phyloP scores from a whole-genome alignment of 148 eudicot genomes.

The Chenopodium berlandieri region DNA sequence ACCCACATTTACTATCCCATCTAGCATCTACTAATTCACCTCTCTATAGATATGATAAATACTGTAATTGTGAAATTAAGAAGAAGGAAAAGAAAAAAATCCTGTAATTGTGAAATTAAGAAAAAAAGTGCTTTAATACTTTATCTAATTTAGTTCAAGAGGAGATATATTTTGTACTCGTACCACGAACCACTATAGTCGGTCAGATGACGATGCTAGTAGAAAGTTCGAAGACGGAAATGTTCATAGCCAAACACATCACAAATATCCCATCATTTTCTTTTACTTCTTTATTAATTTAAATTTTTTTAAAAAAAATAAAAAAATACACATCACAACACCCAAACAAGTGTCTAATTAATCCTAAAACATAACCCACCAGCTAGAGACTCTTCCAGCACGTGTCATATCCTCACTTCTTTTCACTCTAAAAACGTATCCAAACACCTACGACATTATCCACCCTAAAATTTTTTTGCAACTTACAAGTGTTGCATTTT shows the following conservation, averaged over 20 bases:
- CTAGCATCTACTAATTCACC: too few relatives aligned
- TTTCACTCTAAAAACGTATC: not conserved
- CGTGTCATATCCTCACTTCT: not conserved
- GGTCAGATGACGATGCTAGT: not conserved
- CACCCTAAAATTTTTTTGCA: not conserved
- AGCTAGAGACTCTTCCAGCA: conserved; percentile 20
- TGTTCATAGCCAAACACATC: not conserved
- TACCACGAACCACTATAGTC: too few relatives aligned
- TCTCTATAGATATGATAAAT: too few relatives aligned
- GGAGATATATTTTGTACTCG: too few relatives aligned
- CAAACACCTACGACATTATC: not conserved
- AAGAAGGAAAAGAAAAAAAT: too few relatives aligned
- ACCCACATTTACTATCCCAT: too few relatives aligned
- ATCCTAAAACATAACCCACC: not conserved
- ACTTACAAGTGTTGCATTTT: not conserved
- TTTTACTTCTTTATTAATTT: not conserved
- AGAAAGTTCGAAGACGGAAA: not conserved
- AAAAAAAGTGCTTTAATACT: too few relatives aligned
- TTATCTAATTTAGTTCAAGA: too few relatives aligned
- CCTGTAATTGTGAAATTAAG: too few relatives aligned
- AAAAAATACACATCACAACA: not conserved
- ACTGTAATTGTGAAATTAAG: too few relatives aligned
- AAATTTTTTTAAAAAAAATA: too few relatives aligned
- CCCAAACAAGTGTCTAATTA: conserved; percentile 11
- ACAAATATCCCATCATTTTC: not conserved